These are phyloP conservation scores for Fremontodendron californicum DNA, from an alignment of 345 rosid genomes.

Conservation along the genomic window DNA sequence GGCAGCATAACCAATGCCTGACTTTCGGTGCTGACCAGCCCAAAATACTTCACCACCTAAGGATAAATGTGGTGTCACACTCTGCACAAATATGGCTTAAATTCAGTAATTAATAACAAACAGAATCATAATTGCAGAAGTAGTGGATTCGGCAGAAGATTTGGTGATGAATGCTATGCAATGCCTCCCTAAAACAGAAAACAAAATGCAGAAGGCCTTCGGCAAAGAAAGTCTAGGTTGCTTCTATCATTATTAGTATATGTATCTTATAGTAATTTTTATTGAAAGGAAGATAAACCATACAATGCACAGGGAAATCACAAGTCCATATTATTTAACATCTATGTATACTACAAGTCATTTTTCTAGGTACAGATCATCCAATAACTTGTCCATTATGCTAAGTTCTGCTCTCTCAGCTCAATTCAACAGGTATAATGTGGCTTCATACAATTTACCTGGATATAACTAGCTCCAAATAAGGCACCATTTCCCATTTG, in stretches of 20 bases:
- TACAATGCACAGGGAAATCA: background rate
- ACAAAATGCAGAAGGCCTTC: background rate
- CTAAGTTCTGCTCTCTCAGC: background rate
- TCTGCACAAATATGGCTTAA: slow-evolving; percentile 41
- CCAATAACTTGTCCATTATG: background rate
- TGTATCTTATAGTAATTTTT: background rate
- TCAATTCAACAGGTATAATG: background rate
- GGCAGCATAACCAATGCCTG: slow-evolving; percentile 94
- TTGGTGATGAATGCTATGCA: background rate
- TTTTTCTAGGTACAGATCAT: background rate
- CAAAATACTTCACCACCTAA: slow-evolving; percentile 95
- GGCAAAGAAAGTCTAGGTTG: background rate
- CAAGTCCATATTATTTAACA: background rate
- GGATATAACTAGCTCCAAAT: slow-evolving; percentile 90
- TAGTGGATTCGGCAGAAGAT: background rate
- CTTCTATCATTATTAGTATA: background rate
- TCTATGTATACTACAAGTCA: background rate
- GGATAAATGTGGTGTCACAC: slow-evolving; percentile 65
- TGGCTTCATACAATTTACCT: slow-evolving; percentile 42
- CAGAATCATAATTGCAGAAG: background rate
- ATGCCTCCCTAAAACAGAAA: background rate
- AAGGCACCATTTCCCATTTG: slow-evolving; percentile 81
- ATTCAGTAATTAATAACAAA: background rate
- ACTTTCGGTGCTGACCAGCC: slow-evolving; percentile 96
- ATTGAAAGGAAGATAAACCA: background rate